phyloP scores from a whole-genome alignment of 495 filamentous ascomycete species.

The Extremus antarcticus region DNA sequence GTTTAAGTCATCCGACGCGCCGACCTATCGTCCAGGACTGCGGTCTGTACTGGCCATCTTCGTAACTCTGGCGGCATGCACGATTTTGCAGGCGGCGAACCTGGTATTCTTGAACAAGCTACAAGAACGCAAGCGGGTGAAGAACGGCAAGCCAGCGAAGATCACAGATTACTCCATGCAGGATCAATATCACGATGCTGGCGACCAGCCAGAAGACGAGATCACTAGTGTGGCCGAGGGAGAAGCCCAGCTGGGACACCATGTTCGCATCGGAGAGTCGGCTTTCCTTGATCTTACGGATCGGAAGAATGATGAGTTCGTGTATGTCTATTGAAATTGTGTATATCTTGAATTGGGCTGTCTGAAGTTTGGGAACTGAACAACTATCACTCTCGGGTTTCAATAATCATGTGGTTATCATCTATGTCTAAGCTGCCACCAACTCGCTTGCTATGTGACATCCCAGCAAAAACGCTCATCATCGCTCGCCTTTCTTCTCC shows the following conservation, averaged over 20 bases:
- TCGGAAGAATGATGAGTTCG: slow-evolving; percentile 55
- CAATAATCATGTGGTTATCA: neutral
- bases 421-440: neutral
- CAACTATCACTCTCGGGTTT: too few species aligned
- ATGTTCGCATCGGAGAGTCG: slow-evolving; percentile 18
- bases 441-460: neutral
- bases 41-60: slow-evolving; percentile 47
- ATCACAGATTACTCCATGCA: slow-evolving; percentile 50
- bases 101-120: slow-evolving; percentile 43
- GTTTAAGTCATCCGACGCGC: slow-evolving; percentile 35
- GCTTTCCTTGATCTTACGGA: slow-evolving; percentile 50
- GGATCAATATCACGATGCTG: slow-evolving; percentile 25
- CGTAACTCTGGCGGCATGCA: slow-evolving; percentile 37
- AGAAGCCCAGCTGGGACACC: slow-evolving; percentile 17
- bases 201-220: slow-evolving; percentile 17
- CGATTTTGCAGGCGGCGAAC: slow-evolving; percentile 41
- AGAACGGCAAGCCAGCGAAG: slow-evolving; percentile 45
- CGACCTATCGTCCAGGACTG: slow-evolving; percentile 45
- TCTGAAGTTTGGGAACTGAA: too few species aligned
- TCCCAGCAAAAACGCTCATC: neutral
- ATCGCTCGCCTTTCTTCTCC: slow-evolving; percentile 9
- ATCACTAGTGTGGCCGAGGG: slow-evolving; percentile 14
- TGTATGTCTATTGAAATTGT: slow-evolving; percentile 41
- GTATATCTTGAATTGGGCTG: too few species aligned
- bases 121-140: slow-evolving; percentile 42